Evolutionary conservation across 2,329 filamentous ascomycete genomes (phyloP).

Genomic region (Aspergillus tanneri): DNA sequence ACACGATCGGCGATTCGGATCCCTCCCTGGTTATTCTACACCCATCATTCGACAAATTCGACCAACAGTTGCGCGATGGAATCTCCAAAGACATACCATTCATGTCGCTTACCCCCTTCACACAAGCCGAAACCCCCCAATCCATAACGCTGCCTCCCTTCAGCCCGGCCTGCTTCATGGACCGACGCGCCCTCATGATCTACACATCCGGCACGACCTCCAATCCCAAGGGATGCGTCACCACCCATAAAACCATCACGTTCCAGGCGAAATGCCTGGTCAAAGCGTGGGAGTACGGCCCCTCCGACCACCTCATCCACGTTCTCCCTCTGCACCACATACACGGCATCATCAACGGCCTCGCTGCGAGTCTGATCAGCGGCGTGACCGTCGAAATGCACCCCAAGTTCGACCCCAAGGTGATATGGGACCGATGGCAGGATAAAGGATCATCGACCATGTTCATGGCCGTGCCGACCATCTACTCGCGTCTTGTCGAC

Average conservation of each 20-base stretch:
- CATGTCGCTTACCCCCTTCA: constrained; percentile 26
- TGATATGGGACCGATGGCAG: constrained; percentile 51
- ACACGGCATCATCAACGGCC: constrained; percentile 52
- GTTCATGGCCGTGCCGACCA: constrained; percentile 54
- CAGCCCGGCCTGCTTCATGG: constrained; percentile 25
- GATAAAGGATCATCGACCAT: constrained; percentile 43
- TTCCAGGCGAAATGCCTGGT: constrained; percentile 33
- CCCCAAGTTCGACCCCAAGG: constrained; percentile 44
- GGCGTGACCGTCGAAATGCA: constrained; percentile 52
- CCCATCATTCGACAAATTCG: constrained; percentile 38
- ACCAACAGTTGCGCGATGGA: constrained; percentile 31
- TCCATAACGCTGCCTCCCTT: constrained; percentile 34
- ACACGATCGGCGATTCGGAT: constrained; percentile 44
- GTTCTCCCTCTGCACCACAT: constrained; percentile 53
- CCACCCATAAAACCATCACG: constrained; percentile 43
- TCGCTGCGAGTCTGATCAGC: constrained; percentile 48
- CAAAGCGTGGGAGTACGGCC: constrained; percentile 32
- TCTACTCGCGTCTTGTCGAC: constrained; percentile 51
- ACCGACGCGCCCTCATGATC: constrained; percentile 42
- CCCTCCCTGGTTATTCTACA: constrained; percentile 45
- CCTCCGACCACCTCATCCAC: constrained; percentile 49
- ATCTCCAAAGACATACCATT: constrained; percentile 31
- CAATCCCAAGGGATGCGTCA: constrained; percentile 46
- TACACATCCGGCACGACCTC: constrained; percentile 46
- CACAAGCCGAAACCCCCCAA: constrained; percentile 22